Base-by-base conservation (phyloP, 2,329 filamentous ascomycete species). In the Davidsoniella eucalypti region DNA sequence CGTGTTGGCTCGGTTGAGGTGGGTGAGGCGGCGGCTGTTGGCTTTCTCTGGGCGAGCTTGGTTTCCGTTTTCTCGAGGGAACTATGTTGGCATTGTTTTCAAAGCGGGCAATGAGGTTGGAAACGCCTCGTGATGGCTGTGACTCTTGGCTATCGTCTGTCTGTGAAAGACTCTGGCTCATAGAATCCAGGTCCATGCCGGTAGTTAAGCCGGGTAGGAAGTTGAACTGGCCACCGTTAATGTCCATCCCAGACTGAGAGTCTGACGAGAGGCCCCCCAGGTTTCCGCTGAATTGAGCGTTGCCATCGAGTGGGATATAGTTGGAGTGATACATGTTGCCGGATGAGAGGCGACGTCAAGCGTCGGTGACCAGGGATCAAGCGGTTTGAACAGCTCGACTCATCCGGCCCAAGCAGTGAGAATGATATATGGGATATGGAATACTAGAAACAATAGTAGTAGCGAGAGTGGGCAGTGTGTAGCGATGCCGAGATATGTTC, bases 81-180 rank as follows among this genome's bases (percentile, higher is more conserved):
- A n/a, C 14, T 38, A 14, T 45, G 21, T 43, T 47, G 18, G 40
- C 16, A 37, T 29, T 45, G 17, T 50, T 54, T 23, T 54, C 53
- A 16, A 54, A 54, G 40, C 50, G 53, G 10, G 53, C 53, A 36
- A 54, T 54, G 17, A 54, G 47, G 18, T 54, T 54, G 29, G 50
- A 47, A 8, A 54, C 53, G 37, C 47, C 46, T 18, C 46, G 42
- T 21, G 50, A 12, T 7, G 47, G 16, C 8, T 26, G 38, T n/a
- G 38, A 16, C 9, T 25, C 38, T 41, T 48, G 46, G 14, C 42
- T 39, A 16, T 26, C 29, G 5, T 23, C 6, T 12, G 21, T 21
- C 25, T 23, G 17, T 4, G 44, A 14, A 12, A 47, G 36, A 16
- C 25, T 21, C n/a, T 43, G 18, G 8, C 17, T 21, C 41, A 43